Evolutionary conservation across 805 yeast species (phyloP), one percentile per base, ranked within the genome.

Genomic region (Kregervanrija fluxuum): DNA sequence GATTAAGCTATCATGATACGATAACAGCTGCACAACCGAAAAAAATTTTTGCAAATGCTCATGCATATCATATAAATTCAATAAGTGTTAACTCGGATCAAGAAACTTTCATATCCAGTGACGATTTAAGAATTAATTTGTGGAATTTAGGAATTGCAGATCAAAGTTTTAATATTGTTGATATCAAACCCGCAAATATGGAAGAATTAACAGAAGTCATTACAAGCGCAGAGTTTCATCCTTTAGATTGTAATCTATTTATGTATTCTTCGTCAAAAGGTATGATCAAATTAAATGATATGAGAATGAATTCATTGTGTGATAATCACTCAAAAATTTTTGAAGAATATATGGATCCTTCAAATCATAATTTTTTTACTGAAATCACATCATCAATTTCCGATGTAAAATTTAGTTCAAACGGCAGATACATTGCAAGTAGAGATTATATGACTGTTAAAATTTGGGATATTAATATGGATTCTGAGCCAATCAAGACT

Each of bases 391-490:
- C 95, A 33, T 82, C 93, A 37, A 93, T 93, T 48, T 82, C 95
- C 30, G 99, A 93, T 69, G 95, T 90, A 46, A 85, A 89, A 64
- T 93, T 93, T 64, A 79, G 93, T 55, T 77, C 82, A 45, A 87
- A 91, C 65, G 99, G 99, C 37, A 77, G 93, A 56, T 89, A 93
- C 66, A 86, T 93, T 61, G 96, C 91, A n/a, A 80, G 95, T 36
- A 80, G 99, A 62, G 99, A 93, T 71, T 93, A 93, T 65, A 79
- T 93, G 85, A 87, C 96, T 10, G 96, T 91, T 32, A 93, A 93
- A 67, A 84, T 93, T 54, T 93, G 99, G 99, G 99, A 93, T 70
- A 76, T 93, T 50, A 88, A 88, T 52, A 93, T 93, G 99, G 96
- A 93, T 67, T 82, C 81, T 53, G 87, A 84, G 64, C 99, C 99